Evolutionary conservation across 805 yeast species (phyloP), one percentile per base, ranked within the genome.

Genomic region (Candida rishiriensis): DNA sequence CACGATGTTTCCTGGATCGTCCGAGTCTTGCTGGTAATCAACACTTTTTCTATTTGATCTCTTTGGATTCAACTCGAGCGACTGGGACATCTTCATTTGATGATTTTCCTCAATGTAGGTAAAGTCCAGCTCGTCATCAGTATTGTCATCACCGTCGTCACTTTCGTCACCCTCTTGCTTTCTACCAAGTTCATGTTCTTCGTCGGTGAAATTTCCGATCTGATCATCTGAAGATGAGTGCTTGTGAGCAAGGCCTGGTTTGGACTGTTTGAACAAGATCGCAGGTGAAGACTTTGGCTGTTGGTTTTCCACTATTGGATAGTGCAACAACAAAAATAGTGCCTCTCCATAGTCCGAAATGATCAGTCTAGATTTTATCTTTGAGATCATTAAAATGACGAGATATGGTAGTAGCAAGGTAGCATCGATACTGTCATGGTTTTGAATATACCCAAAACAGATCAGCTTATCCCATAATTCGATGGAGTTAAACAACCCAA

Each of bases 271-370:
- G 17, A 49, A 37, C 5, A 54, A 36, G 11, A 52, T 49, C 2
- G 53, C 55, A 6, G 54, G 42, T 1, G 57, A 49, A 3, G 42
- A 42, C 13, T 30, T 26, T 1, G 36, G 43, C 26, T 28, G 33
- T 11, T 41, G 38, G 14, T 30, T 33, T n/a, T 35, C 29, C 6
- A 33, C 39, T 37, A 40, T 36, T 15, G 81, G 82, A 52, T 74
- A 76, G 55, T 76, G 82, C 28, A 78, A 60, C 7, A 78, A 57
- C 14, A 76, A 53, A 30, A 72, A 70, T 29, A 78, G 59, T 5
- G 75, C 70, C 49, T 77, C 81, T 12, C 78, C 72, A 50, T 75
- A 77, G 55, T 78, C 82, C 40, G 76, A 65, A 12, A 69, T 58
- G 29, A 75, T 67, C 36, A 75, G 59, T n/a, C 63, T 70, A 0